These are phyloP conservation scores for Schrenkiella parvula DNA, from an alignment of 345 rosid species.

Conservation along the genomic window DNA sequence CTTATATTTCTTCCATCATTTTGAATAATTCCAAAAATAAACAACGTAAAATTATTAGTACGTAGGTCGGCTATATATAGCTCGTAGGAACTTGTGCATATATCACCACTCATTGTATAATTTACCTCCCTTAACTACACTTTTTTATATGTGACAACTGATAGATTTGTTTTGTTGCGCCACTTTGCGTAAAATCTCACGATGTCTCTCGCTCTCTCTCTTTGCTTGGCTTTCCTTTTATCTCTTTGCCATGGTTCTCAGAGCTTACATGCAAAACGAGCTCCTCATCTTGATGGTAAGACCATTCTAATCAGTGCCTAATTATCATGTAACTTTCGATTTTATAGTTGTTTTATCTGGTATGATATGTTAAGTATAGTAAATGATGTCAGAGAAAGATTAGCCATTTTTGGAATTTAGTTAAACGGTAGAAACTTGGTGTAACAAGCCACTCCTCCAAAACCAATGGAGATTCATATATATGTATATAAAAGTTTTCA, in stretches of 20 bases:
- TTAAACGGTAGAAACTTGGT: no score
- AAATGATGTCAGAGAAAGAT: background rate
- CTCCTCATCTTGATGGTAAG: conserved; percentile 34
- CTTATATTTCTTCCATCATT: background rate
- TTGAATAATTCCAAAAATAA: background rate
- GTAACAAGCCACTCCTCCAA: no score
- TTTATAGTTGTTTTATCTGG: background rate
- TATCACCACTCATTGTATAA: background rate
- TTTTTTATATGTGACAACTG: background rate
- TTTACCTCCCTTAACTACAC: background rate
- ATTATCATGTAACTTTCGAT: background rate
- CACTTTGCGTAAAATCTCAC: background rate
- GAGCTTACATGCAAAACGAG: background rate
- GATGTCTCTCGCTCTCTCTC: conserved; percentile 22
- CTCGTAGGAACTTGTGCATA: conserved; percentile 4
- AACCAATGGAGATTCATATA: no score
- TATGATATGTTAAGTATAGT: background rate
- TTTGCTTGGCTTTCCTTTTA: conserved; percentile 14
- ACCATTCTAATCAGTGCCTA: background rate
- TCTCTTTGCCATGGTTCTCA: conserved; percentile 17
- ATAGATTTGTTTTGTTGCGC: background rate
- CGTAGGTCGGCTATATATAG: conserved; percentile 28
- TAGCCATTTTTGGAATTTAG: background rate
- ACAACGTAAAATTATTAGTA: background rate
- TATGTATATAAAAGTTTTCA: background rate